phyloP scores from a whole-genome alignment of 164 flowering plant genomes.

The Nymphaea thermarum region DNA sequence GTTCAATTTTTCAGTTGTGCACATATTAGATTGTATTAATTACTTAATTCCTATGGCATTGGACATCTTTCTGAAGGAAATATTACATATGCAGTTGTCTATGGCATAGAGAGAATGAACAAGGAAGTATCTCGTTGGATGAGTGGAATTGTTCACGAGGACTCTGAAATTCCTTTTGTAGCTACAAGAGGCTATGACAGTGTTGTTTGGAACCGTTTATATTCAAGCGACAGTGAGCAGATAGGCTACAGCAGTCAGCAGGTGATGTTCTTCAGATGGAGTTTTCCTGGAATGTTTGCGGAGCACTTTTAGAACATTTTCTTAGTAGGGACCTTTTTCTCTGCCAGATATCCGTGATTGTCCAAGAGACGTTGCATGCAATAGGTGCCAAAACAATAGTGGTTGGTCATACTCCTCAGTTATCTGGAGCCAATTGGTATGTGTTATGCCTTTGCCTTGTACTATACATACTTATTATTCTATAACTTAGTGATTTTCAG shows the following conservation, averaged over 20 bases:
- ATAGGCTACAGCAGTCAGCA: slow-evolving; percentile 40
- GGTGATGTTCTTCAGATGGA: slow-evolving; percentile 23
- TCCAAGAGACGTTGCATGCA: slow-evolving; percentile 60
- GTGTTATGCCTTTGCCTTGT: neutral
- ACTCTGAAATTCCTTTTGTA: slow-evolving; percentile 50
- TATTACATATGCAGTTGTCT: slow-evolving; percentile 48
- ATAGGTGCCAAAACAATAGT: slow-evolving; percentile 88
- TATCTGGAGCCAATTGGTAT: slow-evolving; percentile 73
- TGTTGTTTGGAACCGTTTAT: slow-evolving; percentile 93
- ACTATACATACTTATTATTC: neutral
- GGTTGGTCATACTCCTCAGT: slow-evolving; percentile 96
- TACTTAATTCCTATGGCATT: no score
- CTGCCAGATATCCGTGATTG: slow-evolving; percentile 48
- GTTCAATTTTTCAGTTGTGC: no score
- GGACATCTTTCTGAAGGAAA: neutral
- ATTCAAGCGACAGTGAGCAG: slow-evolving; percentile 60
- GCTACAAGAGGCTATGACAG: slow-evolving; percentile 95
- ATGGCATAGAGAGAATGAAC: slow-evolving; percentile 88
- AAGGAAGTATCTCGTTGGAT: slow-evolving; percentile 80
- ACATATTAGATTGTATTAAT: no score
- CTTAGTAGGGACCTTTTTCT: neutral
- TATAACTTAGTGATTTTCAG: neutral
- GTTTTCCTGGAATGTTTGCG: neutral
- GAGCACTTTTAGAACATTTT: neutral
- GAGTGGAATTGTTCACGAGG: slow-evolving; percentile 39